Evolutionary conservation across 352 stramenopile species (phyloP), one percentile per base, ranked within the genome.

Genomic region (Phytopythium aichiense): DNA sequence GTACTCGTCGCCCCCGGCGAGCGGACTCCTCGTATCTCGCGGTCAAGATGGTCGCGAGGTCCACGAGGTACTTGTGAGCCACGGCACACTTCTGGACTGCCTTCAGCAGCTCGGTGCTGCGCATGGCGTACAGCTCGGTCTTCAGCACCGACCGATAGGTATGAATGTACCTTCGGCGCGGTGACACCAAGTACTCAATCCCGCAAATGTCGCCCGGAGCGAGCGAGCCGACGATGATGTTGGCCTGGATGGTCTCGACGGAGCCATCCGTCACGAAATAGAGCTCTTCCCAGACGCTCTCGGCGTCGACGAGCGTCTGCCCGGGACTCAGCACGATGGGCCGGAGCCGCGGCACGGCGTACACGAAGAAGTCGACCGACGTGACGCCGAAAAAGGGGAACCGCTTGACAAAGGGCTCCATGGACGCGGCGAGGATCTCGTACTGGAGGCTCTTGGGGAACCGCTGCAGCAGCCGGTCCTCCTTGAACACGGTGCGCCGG

Each of bases 201-300:
- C 79, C 83, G 49, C 84, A 93, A 61, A 93, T 91, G 46, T 91
- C 81, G 9, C 83, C 81, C 6, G 76, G 65, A 0, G 72, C 73
- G 9, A 91, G 74, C 1, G 81, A 83, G 3, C 79, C 79, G 5
- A 85, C 78, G 16, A 89, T 76, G 7, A 79, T 60, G 40, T 93
- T 89, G 9, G 65, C 78, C 8, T 73, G 78, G 23, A 91, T 68
- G 0, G 72, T 79, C 37, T 93, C 80, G 42, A 93, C 65, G 0
- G 74, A 77, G 4, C 81, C 84, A 12, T 35, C 69, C 0, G 80
- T 77, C 22, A 93, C 68, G 37, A 93, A 93, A 42, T 93, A 91
- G 4, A 93, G 63, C 61, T 91, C 81, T 63, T 91, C 84, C 84
- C 84, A 91, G 1, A 93, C 81, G 54, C 84, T 91, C 65, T 91